A percentile compares a stretch with the other conserved stretches of the same genome.
These are phyloP conservation scores for Debaryomyces prosopidis DNA, from an alignment of 805 yeast species.

Conservation along the genomic window DNA sequence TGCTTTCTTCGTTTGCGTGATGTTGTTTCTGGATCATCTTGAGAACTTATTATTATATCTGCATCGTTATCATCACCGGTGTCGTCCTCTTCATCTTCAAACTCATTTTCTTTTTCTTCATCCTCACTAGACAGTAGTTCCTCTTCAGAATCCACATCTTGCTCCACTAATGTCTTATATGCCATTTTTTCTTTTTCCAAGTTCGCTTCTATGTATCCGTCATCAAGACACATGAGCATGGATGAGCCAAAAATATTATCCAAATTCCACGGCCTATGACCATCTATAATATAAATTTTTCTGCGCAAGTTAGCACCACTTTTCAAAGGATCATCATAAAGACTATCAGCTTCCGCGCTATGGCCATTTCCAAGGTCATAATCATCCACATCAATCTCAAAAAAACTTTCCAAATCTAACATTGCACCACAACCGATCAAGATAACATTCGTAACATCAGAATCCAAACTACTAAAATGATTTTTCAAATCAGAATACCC, in stretches of 20 bases:
- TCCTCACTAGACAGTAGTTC: constrained; percentile 30
- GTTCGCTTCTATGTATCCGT: constrained; percentile 69
- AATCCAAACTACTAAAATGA: constrained; percentile 66
- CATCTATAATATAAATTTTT: constrained; percentile 80
- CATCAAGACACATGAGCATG: constrained; percentile 80
- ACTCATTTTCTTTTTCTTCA: constrained; percentile 35
- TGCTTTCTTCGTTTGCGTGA: constrained; percentile 29
- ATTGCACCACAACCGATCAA: constrained; percentile 92
- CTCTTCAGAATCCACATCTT: constrained; percentile 34
- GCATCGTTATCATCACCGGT: constrained; percentile 20
- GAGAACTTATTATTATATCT: constrained; percentile 16
- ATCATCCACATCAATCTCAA: constrained; percentile 61
- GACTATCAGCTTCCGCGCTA: constrained; percentile 21
- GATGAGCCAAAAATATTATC: constrained; percentile 88
- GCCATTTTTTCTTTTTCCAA: constrained; percentile 60
- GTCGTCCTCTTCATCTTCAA: constrained; percentile 26
- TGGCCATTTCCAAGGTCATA: constrained; percentile 34
- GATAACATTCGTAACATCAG: constrained; percentile 72
- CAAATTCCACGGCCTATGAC: constrained; percentile 95
- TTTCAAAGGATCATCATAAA: constrained; percentile 12
- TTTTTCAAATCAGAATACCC: constrained; percentile 79
- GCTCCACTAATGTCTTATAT: constrained; percentile 52
- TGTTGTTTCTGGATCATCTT: constrained; percentile 24
- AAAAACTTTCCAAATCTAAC: constrained; percentile 76
- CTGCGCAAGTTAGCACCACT: constrained; percentile 35